Evolutionary conservation across 257 asterid species (phyloP), one percentile per base, ranked within the genome.

Genomic region (Phtheirospermum japonicum): DNA sequence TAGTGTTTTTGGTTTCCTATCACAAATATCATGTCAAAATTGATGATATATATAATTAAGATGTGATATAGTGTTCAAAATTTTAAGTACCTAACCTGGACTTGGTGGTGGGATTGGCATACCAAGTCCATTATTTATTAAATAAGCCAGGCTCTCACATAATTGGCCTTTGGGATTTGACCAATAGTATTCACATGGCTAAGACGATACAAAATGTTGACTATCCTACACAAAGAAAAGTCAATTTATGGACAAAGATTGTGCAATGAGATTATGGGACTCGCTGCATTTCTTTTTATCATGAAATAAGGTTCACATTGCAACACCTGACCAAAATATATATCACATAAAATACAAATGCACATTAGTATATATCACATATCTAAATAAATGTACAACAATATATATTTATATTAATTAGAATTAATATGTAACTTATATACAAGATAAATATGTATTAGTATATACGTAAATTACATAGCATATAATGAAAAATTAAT

Each of bases 151-250:
- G 39, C 20, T 9, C 2, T 23, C 52, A 43, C 20, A 10, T 32
- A n/a, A 28, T 40, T 6, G 55, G 13, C 6, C 52, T 17, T 50
- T 49, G 54, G 33, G 57, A 12, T 7, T 23, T 50, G 45, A 57
- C 59, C 40, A 33, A 53, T 65, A 33, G 67, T 61, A 59, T 28
- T 61, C 52, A 64, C 64, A 2, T 10, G 14, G 14, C 4, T 34
- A 32, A 31, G 69, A 59, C 19, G 57, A 19, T 26, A 50, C 50
- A 60, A 66, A 57, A 45, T 43, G 5, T 55, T 20, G 55, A 70
- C 58, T 9, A 17, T 11, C n/a, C n/a, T n/a, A 23, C 28, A 23
- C 28, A 23, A 23, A 23, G 39, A 13, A 68, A 31, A 65, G 67
- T 59, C 68, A 59, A 59, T 5, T 37, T 64, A n/a, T n/a, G 10